Evolutionary conservation across 2,329 filamentous ascomycete genomes (phyloP), one percentile per base, ranked within the genome.

Genomic region (Ophiobolus disseminans): DNA sequence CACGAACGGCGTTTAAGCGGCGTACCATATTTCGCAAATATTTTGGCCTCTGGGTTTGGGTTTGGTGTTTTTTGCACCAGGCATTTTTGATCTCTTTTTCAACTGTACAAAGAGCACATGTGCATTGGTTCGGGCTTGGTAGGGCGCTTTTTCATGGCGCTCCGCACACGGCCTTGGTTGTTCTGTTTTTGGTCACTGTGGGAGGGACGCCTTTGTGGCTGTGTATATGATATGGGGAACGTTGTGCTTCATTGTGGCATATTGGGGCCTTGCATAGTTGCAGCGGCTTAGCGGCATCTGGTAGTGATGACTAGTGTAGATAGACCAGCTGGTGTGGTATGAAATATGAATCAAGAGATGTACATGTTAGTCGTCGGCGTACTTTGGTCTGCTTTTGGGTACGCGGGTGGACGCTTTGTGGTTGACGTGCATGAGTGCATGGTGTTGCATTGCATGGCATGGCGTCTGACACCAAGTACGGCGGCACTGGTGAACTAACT

Each of bases 1-100:
- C 50, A 58, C 45, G 57, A 53, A n/a, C 58, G 61, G 61, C 61
- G 61, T 56, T 65, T 53, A 39, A n/a, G 51, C 48, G 53, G 57
- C 55, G 50, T 44, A 40, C 35, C 35, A 55, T n/a, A n/a, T 59
- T 55, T 58, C 48, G 48, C 38, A 39, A 50, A 48, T 11, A 59
- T 60, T 34, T 50, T 55, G 40, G 42, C 19, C 25, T 40, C 34
- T 20, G 32, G 36, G 44, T 42, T 16, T 21, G 32, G 41, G 30
- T 32, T 39, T 34, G 23, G n/a, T n/a, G n/a, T n/a, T n/a, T n/a
- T n/a, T n/a, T n/a, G n/a, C n/a, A n/a, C n/a, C n/a, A n/a, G n/a
- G n/a, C 34, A 41, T 22, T 30, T 47, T 55, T 26, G 25, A 55
- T 50, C 45, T 55, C 41, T 49, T 45, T 40, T 39, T 41, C 23